Conservation (phyloP, 169 alveolate species). For the Plasmodium malariae region DNA sequence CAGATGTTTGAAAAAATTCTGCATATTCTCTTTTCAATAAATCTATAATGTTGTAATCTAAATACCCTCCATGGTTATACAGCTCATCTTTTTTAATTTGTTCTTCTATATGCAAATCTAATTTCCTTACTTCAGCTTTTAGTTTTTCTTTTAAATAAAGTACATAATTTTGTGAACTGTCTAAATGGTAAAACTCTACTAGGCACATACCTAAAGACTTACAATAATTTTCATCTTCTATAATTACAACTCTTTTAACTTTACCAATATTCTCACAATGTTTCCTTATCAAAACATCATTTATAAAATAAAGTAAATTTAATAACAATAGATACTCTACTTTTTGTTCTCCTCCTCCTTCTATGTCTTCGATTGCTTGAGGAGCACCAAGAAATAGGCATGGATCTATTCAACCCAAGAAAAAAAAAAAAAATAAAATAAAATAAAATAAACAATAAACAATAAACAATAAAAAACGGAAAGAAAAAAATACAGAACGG, state of each 20-base stretch:
- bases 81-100: constrained; percentile 68
- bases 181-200: constrained; percentile 64
- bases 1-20: constrained; percentile 25
- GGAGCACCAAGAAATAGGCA: constrained; percentile 72
- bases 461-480: too few species aligned
- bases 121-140: constrained; percentile 38
- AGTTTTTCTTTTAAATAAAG: constrained; percentile 61
- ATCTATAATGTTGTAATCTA: constrained; percentile 40
- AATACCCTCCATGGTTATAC: constrained; percentile 74
- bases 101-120: constrained; percentile 31
- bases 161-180: constrained; percentile 43
- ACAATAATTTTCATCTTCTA: constrained; percentile 60
- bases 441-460: not conserved
- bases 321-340: constrained; percentile 25
- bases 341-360: constrained; percentile 4
- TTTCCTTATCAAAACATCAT: constrained; percentile 51
- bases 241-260: constrained; percentile 71
- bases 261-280: constrained; percentile 63
- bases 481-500: too few species aligned
- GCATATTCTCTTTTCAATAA: constrained; percentile 30
- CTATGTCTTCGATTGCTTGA: constrained; percentile 51
- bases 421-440: not conserved
- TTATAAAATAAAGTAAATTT: constrained; percentile 54
- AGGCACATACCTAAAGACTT: constrained; percentile 69
- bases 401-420: constrained; percentile 29